These are phyloP conservation scores for Platanthera zijinensis DNA, from an alignment of 106 monocot species.

Conservation along the genomic window DNA sequence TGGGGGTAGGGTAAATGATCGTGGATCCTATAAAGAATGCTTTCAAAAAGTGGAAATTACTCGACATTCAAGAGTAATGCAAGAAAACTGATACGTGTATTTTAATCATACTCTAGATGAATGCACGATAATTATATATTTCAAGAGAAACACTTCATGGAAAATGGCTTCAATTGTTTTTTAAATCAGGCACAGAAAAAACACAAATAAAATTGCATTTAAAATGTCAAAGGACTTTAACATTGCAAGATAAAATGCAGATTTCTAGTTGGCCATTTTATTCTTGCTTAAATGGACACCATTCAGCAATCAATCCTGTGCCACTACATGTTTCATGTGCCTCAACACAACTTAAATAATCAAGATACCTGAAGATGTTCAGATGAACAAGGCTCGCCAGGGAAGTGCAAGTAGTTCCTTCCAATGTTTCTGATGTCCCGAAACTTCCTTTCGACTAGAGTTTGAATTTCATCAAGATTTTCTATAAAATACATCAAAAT, in stretches of 20 bases:
- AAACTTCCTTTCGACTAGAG: slow-evolving; percentile 70
- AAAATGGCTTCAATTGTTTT: neutral
- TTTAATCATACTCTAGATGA: neutral
- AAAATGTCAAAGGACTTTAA: neutral
- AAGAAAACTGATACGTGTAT: neutral
- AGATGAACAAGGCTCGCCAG: slow-evolving; percentile 70
- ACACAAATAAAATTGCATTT: neutral
- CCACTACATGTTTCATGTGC: neutral
- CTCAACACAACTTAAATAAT: neutral
- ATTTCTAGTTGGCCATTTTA: neutral
- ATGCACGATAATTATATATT: neutral
- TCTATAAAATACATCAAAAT: slow-evolving; percentile 27
- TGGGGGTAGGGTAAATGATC: neutral
- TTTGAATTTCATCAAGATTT: slow-evolving; percentile 64
- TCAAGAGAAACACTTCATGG: neutral
- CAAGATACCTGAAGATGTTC: slow-evolving; percentile 84
- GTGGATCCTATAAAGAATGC: neutral
- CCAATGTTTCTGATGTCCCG: slow-evolving; percentile 46
- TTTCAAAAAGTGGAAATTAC: neutral
- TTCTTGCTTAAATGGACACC: neutral
- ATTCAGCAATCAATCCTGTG: neutral
- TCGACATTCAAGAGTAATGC: too few species aligned
- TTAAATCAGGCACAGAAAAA: neutral
- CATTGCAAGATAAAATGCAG: neutral
- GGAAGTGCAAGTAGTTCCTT: slow-evolving; percentile 32